phyloP scores from a whole-genome alignment of 257 asterid genomes.

The Ilex aquifolium region DNA sequence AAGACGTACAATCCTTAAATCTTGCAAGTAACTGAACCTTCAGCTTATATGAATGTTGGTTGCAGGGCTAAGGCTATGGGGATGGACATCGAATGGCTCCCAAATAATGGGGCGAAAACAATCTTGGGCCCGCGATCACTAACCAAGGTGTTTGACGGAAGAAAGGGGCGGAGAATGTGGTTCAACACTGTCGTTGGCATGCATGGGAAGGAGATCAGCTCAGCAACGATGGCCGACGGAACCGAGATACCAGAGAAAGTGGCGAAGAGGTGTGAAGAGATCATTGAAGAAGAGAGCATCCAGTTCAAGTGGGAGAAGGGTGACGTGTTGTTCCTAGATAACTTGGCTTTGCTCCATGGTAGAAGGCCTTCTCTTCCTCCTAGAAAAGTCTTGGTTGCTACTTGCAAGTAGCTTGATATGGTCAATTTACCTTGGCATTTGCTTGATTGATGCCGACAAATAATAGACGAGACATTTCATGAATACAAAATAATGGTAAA shows the following conservation, averaged over 20 bases:
- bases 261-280: constrained; percentile 70
- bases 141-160: constrained; percentile 65
- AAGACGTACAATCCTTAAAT: no score
- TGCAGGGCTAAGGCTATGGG: constrained; percentile 62
- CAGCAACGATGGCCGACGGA: constrained; percentile 75
- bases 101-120: constrained; percentile 53
- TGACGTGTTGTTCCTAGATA: constrained; percentile 69
- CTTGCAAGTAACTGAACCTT: neutral
- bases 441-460: no score
- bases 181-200: constrained; percentile 79
- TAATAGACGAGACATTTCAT: no score
- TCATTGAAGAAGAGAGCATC: constrained; percentile 84
- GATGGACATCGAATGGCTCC: constrained; percentile 81
- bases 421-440: no score
- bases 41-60: neutral
- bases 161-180: constrained; percentile 82
- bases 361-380: constrained; percentile 82
- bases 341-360: constrained; percentile 66
- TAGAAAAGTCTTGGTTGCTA: constrained; percentile 69
- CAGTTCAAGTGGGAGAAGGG: constrained; percentile 89
- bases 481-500: no score
- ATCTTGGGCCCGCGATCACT: constrained; percentile 52
- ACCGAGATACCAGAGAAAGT: constrained; percentile 43
- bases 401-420: constrained; percentile 27
- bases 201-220: constrained; percentile 83